These are phyloP conservation scores for Lipomyces mesembrius DNA, from an alignment of 805 yeast genomes.

Conservation along the genomic window DNA sequence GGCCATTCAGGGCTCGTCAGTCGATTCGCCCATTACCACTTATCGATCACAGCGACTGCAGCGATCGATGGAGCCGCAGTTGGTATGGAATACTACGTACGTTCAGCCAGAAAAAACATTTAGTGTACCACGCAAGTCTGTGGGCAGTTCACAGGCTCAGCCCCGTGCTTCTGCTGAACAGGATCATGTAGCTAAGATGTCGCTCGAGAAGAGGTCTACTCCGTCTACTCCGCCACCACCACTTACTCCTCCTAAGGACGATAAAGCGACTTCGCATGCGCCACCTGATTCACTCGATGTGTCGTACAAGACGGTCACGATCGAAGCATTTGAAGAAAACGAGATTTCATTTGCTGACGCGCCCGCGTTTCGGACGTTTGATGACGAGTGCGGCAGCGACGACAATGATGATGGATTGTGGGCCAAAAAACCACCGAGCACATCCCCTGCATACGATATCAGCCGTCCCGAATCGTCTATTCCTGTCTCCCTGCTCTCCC, in stretches of 20 bases:
- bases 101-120: constrained; percentile 10
- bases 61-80: not conserved
- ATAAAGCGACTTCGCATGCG: not conserved
- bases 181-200: not conserved
- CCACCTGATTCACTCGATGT: constrained; percentile 5
- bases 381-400: constrained; percentile 34
- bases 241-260: not conserved
- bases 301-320: constrained; percentile 41
- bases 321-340: constrained; percentile 70
- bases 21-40: not conserved
- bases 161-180: constrained; percentile 12
- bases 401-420: constrained; percentile 59
- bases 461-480: constrained; percentile 14
- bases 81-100: not conserved
- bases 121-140: constrained; percentile 30
- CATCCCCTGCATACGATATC: not conserved
- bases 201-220: not conserved
- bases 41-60: not conserved
- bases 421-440: constrained; percentile 53
- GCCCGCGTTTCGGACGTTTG: constrained; percentile 53
- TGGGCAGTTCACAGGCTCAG: constrained; percentile 9
- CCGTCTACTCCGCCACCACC: not conserved
- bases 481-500: constrained; percentile 13
- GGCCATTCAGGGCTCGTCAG: not conserved
- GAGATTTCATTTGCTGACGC: constrained; percentile 74